Evolutionary conservation across 805 yeast genomes (phyloP).

Genomic region (Priceomyces melissophilus): DNA sequence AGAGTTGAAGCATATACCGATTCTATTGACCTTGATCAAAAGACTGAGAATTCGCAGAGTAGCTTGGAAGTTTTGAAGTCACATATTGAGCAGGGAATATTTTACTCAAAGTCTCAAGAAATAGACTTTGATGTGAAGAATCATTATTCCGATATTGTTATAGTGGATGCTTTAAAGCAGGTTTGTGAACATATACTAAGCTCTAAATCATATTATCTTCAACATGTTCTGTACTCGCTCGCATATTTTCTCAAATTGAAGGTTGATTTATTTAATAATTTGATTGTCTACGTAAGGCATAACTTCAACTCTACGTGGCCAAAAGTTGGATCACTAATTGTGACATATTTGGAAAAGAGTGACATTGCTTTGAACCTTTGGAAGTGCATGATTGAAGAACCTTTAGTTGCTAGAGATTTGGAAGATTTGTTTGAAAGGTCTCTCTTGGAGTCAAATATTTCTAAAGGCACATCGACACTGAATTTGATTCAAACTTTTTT

Average conservation of each 20-base stretch:
- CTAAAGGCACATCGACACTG: no score
- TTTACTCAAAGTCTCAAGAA: conserved; percentile 49
- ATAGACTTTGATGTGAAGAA: conserved; percentile 43
- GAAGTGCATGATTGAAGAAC: conserved; percentile 15
- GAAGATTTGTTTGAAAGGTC: conserved; percentile 5
- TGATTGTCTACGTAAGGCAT: conserved; percentile 42
- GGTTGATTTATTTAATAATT: conserved; percentile 36
- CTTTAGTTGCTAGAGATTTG: conserved; percentile 1
- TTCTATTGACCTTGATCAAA: neutral
- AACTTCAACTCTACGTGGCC: conserved; percentile 44
- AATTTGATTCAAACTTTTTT: conserved; percentile 23
- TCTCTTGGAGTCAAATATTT: conserved; percentile 3
- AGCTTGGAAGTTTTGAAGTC: conserved; percentile 49
- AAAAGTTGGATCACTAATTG: conserved; percentile 33
- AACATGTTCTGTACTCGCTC: conserved; percentile 49
- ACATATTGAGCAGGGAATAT: conserved; percentile 82
- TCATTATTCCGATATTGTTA: conserved; percentile 12
- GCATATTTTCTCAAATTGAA: conserved; percentile 52
- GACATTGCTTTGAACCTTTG: conserved; percentile 48
- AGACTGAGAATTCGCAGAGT: conserved; percentile 1
- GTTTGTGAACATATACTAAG: conserved; percentile 56
- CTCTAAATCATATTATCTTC: conserved; percentile 55
- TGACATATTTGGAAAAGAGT: conserved; percentile 30
- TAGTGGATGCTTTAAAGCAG: conserved; percentile 38
- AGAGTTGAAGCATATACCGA: conserved; percentile 49